A percentile compares a stretch with the other conserved stretches of the same genome.
These are phyloP conservation scores for Geotrichum histeridarum DNA, from an alignment of 1,139 yeast species.

Conservation along the genomic window DNA sequence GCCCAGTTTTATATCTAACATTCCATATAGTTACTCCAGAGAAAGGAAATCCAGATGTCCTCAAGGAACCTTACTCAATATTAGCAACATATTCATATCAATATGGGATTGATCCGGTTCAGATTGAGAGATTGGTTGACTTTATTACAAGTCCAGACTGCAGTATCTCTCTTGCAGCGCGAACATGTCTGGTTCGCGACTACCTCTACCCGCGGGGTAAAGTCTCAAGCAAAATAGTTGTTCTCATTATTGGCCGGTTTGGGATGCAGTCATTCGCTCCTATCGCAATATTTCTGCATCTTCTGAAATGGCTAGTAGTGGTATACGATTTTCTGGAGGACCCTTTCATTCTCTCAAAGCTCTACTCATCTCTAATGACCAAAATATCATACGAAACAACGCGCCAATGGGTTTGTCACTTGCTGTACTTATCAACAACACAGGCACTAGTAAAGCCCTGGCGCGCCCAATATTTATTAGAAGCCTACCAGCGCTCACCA, in stretches of 20 bases:
- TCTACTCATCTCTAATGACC: conserved; percentile 42
- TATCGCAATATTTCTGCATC: conserved; percentile 22
- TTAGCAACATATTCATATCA: conserved; percentile 10
- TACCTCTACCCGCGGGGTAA: conserved; percentile 17
- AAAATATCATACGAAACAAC: conserved; percentile 44
- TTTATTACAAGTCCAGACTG: conserved; percentile 16
- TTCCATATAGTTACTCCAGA: conserved; percentile 5
- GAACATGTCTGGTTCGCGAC: conserved; percentile 19
- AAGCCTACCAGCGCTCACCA: conserved; percentile 36
- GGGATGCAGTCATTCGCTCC: neutral
- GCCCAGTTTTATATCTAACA: neutral
- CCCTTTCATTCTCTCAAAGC: conserved; percentile 25
- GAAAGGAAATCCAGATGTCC: neutral
- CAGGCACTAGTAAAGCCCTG: conserved; percentile 37
- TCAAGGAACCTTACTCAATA: conserved; percentile 5
- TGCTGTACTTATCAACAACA: conserved; percentile 40
- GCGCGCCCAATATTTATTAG: conserved; percentile 38
- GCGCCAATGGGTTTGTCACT: conserved; percentile 43
- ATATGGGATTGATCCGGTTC: conserved; percentile 15
- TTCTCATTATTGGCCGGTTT: conserved; percentile 15
- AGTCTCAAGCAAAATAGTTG: conserved; percentile 19
- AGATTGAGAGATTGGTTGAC: conserved; percentile 16
- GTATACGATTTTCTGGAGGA: conserved; percentile 35
- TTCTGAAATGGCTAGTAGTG: conserved; percentile 42
- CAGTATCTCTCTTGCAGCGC: conserved; percentile 16